Conservation (phyloP, 208 protist genomes). For the Trypanosoma cruzi region DNA sequence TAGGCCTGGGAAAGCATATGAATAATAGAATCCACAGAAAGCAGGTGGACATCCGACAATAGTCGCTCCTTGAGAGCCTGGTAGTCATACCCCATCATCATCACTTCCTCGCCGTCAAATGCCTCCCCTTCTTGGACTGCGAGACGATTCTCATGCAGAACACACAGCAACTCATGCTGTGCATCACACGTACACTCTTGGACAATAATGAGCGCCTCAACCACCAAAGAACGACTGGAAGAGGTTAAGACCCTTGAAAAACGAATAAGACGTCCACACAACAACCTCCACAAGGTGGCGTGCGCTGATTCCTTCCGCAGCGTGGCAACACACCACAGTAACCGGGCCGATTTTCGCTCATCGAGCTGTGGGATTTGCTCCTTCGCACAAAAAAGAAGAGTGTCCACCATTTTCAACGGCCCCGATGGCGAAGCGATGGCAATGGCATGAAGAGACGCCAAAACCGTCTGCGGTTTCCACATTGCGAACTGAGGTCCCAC, state of each 20-base stretch:
- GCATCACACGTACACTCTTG: constrained; percentile 29
- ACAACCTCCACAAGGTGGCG: constrained; percentile 44
- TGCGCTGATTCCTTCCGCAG: constrained; percentile 30
- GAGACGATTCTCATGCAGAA: constrained; percentile 10
- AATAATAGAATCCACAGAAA: constrained; percentile 21
- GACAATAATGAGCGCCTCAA: constrained; percentile 54
- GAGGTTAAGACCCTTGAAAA: constrained; percentile 41
- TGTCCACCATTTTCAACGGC: constrained; percentile 32
- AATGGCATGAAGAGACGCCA: constrained; percentile 55
- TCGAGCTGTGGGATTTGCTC: constrained; percentile 49
- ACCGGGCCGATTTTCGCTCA: constrained; percentile 40
- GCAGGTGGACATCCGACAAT: constrained; percentile 22
- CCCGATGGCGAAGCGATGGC: constrained; percentile 32
- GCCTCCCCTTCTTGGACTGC: neutral
- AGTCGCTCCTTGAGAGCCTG: constrained; percentile 13
- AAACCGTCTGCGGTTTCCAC: constrained; percentile 54
- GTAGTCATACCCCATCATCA: constrained; percentile 11
- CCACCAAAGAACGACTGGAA: constrained; percentile 42
- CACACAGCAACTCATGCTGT: constrained; percentile 38
- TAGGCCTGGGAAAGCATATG: constrained; percentile 5
- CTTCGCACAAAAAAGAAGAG: constrained; percentile 43
- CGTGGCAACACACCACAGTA: constrained; percentile 71
- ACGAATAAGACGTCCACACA: constrained; percentile 51
- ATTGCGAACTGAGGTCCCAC: constrained; percentile 32
- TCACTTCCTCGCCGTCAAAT: constrained; percentile 4